Evolutionary conservation across 805 yeast genomes (phyloP).

Genomic region (Nakazawaea sp.): DNA sequence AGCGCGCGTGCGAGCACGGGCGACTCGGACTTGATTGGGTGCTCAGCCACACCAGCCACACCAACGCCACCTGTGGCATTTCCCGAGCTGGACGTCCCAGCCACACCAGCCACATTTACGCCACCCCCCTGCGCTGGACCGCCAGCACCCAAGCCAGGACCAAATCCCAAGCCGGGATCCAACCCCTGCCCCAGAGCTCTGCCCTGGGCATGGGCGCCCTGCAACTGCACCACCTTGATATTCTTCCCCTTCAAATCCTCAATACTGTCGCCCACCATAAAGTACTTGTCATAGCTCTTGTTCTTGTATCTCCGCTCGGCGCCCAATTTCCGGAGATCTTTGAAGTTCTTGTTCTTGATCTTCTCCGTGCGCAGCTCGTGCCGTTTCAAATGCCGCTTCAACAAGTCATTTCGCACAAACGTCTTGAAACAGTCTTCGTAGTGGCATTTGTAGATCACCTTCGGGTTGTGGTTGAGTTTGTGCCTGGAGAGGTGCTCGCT

Average conservation of each 20-base stretch:
- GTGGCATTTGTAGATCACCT: constrained; percentile 46
- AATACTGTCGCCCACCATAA: constrained; percentile 2
- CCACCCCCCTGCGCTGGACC: background rate
- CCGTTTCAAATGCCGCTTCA: constrained; percentile 37
- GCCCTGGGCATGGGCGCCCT: background rate
- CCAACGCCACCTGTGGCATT: background rate
- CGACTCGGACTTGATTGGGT: background rate
- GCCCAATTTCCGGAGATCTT: constrained; percentile 9
- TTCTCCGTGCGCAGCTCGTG: constrained; percentile 21
- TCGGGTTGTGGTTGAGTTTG: constrained; percentile 52
- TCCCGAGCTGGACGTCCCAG: background rate
- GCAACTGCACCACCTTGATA: constrained; percentile 1
- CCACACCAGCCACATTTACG: background rate
- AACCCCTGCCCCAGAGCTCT: background rate
- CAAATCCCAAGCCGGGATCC: background rate
- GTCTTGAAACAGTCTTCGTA: constrained; percentile 47
- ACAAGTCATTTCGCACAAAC: constrained; percentile 56
- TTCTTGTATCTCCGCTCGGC: constrained; percentile 6
- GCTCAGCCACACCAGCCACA: background rate
- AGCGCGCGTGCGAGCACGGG: background rate
- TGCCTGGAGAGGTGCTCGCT: constrained; percentile 63
- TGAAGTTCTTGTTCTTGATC: constrained; percentile 9
- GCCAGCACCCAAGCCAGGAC: background rate
- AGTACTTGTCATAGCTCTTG: background rate
- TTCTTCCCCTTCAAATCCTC: constrained; percentile 2